phyloP scores from a whole-genome alignment of 371 early-diverging fungal species.

The Lichtheimia hyalospora region DNA sequence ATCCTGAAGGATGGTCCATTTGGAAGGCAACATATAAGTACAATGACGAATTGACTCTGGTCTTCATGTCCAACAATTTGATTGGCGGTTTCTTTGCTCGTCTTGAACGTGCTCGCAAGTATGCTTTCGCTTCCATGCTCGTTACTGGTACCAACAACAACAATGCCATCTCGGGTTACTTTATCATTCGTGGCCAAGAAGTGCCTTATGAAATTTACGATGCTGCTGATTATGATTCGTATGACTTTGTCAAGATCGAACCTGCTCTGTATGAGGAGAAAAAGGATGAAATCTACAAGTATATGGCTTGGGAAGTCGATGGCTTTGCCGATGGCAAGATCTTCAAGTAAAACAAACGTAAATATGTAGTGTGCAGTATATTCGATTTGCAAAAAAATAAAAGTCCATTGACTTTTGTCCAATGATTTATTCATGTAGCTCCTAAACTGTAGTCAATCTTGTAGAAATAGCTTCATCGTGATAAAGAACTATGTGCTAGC shows the following conservation, averaged over 20 bases:
- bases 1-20: slow-evolving; percentile 85
- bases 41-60: slow-evolving; percentile 79
- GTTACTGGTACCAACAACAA: slow-evolving; percentile 87
- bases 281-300: slow-evolving; percentile 52
- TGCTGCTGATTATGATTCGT: slow-evolving; percentile 89
- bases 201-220: slow-evolving; percentile 86
- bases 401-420: no score
- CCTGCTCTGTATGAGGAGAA: slow-evolving; percentile 58
- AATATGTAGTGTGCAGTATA: no score
- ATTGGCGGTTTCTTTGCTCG: slow-evolving; percentile 93
- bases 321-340: slow-evolving; percentile 48
- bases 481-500: no score
- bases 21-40: slow-evolving; percentile 90
- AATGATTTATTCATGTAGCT: no score
- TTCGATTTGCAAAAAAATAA: no score
- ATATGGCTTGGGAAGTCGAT: slow-evolving; percentile 51
- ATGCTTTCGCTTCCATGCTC: slow-evolving; percentile 90
- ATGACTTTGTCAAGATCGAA: slow-evolving; percentile 81
- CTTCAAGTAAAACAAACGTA: slow-evolving; percentile 25
- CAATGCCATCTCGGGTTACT: slow-evolving; percentile 92
- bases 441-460: no score
- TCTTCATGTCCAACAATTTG: slow-evolving; percentile 89
- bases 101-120: slow-evolving; percentile 92
- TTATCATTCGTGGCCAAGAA: slow-evolving; percentile 89
- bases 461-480: no score